These are phyloP conservation scores for Globisporangium iwayamae DNA, from an alignment of 352 stramenopile genomes.

Conservation along the genomic window DNA sequence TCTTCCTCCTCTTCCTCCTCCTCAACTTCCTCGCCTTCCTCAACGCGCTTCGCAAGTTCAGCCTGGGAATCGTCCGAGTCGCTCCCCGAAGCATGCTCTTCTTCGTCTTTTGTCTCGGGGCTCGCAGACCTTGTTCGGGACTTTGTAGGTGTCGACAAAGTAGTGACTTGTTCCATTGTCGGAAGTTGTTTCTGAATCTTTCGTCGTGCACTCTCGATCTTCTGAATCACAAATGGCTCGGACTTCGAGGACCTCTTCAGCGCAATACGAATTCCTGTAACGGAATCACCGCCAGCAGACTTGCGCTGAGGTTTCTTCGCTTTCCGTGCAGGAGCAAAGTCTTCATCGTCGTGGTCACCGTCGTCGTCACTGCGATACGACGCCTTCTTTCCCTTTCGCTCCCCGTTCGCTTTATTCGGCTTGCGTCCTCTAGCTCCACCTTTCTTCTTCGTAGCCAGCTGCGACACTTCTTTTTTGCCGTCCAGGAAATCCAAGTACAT, in stretches of 20 bases:
- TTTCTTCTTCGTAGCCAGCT: conserved; percentile 37
- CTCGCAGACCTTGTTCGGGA: background rate
- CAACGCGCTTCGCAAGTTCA: conserved; percentile 24
- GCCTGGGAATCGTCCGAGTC: conserved; percentile 34
- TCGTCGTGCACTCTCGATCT: conserved; percentile 32
- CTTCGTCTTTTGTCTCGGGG: conserved; percentile 20
- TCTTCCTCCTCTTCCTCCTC: conserved; percentile 47
- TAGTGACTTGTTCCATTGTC: conserved; percentile 9
- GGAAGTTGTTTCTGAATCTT: conserved; percentile 46
- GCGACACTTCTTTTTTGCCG: conserved; percentile 46
- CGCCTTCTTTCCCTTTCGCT: conserved; percentile 31
- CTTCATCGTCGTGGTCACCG: conserved; percentile 35
- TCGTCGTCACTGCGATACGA: conserved; percentile 51
- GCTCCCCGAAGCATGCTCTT: conserved; percentile 24
- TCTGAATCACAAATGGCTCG: conserved; percentile 32
- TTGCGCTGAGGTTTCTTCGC: conserved; percentile 30
- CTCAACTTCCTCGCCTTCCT: conserved; percentile 27
- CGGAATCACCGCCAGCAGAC: conserved; percentile 5
- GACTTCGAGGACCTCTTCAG: conserved; percentile 22
- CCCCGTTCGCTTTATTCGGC: conserved; percentile 33
- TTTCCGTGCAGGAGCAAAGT: conserved; percentile 27
- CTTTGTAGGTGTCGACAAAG: conserved; percentile 20
- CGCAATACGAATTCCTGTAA: conserved; percentile 38
- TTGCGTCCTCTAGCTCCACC: conserved; percentile 28
- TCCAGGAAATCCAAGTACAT: conserved; percentile 88